A percentile compares a stretch with the other conserved stretches of the same genome.
phyloP scores from a whole-genome alignment of 2,329 filamentous ascomycete species.

The Sodiomyces alkalinus region DNA sequence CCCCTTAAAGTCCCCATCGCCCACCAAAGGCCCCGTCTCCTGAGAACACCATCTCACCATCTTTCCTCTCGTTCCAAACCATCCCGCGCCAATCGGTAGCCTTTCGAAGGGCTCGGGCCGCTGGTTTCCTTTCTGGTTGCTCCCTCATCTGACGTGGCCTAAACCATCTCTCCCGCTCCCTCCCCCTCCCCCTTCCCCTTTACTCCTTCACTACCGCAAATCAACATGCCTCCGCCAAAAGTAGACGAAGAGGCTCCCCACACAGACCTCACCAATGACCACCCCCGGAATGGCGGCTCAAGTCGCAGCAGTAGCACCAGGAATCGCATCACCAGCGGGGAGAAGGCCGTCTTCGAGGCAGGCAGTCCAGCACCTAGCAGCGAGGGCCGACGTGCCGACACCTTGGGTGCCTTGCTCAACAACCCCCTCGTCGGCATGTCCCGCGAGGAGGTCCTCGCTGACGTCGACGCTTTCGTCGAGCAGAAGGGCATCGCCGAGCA shows the following conservation, averaged over 20 bases:
- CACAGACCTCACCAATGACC: conserved; percentile 2
- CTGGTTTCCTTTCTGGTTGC: too few relatives aligned
- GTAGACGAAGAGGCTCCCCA: conserved; percentile 11
- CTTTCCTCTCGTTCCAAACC: too few relatives aligned
- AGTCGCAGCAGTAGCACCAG: conserved; percentile 9
- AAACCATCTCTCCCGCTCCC: too few relatives aligned
- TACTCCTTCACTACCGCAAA: too few relatives aligned
- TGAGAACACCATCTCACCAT: too few relatives aligned
- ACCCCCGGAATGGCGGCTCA: conserved; percentile 4
- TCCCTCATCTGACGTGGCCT: too few relatives aligned
- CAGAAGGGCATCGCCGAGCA: conserved; percentile 17
- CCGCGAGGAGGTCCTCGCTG: conserved; percentile 14
- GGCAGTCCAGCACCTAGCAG: too few relatives aligned
- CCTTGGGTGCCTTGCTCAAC: conserved; percentile 13
- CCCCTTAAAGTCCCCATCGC: too few relatives aligned
- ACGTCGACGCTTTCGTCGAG: conserved; percentile 21
- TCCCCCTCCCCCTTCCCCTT: too few relatives aligned
- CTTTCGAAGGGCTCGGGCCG: too few relatives aligned
- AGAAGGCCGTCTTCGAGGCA: conserved; percentile 3
- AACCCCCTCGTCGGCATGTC: conserved; percentile 17
- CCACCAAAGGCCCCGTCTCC: too few relatives aligned
- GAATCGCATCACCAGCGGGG: conserved; percentile 6
- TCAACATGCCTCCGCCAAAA: conserved; percentile 11
- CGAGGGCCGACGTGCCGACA: conserved; percentile 3
- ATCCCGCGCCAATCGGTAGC: too few relatives aligned